These are phyloP conservation scores for Leccinum subtestaceum DNA, from an alignment of 768 basidiomycete species.

Conservation along the genomic window DNA sequence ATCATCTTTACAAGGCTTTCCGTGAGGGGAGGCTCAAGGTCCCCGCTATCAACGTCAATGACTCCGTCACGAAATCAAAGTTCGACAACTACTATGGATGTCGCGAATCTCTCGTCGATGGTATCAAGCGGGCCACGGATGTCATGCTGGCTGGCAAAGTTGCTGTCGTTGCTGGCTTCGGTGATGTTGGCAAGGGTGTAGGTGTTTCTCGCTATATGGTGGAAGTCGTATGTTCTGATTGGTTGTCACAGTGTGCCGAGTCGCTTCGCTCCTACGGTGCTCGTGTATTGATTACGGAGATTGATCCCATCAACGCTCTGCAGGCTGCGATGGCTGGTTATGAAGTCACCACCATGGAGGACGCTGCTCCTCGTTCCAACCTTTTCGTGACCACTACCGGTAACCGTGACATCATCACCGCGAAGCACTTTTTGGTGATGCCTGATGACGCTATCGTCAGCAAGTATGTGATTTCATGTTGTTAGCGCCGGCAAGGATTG, in stretches of 20 bases:
- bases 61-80: constrained; percentile 99
- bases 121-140: constrained; percentile 99
- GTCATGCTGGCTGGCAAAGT: constrained; percentile 99
- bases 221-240: constrained; percentile 1
- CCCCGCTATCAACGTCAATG: constrained; percentile 99
- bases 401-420: constrained; percentile 96
- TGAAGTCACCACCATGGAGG: constrained; percentile 98
- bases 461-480: constrained; percentile 63
- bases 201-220: constrained; percentile 33
- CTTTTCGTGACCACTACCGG: constrained; percentile 98
- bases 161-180: constrained; percentile 97
- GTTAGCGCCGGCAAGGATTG: constrained; percentile 2
- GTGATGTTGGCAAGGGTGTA: constrained; percentile 99
- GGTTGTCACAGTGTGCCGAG: constrained; percentile 81
- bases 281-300: constrained; percentile 94
- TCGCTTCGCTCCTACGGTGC: constrained; percentile 96
- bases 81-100: constrained; percentile 99
- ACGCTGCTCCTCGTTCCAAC: constrained; percentile 84
- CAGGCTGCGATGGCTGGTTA: constrained; percentile 99
- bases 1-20: constrained; percentile 98
- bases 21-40: constrained; percentile 94
- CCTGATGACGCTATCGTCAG: constrained; percentile 97
- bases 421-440: constrained; percentile 90
- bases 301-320: constrained; percentile 99
- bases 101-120: constrained; percentile 98